A percentile compares a stretch with the other conserved stretches of the same genome.
These are phyloP conservation scores for Austroboletus niveus DNA, from an alignment of 1,284 basidiomycete species.

Conservation along the genomic window DNA sequence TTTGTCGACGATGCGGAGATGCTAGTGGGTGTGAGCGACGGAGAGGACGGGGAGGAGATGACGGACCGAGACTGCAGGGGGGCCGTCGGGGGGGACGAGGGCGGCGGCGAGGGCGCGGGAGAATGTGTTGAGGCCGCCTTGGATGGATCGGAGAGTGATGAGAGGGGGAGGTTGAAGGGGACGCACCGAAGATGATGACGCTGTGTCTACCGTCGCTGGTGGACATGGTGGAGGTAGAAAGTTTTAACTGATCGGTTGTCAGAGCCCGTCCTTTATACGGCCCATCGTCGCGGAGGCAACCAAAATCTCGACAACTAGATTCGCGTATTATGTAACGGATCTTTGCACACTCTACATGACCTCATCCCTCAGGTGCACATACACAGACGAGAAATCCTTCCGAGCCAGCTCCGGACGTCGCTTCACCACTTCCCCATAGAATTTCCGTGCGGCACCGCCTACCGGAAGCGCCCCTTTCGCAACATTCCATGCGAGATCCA, in stretches of 20 bases:
- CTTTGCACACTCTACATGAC: background rate
- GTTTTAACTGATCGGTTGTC: slow-evolving; percentile 23
- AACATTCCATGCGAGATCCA: slow-evolving; percentile 71
- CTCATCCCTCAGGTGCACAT: slow-evolving; percentile 52
- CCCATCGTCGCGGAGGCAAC: slow-evolving; percentile 33
- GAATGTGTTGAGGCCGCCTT: slow-evolving; percentile 77
- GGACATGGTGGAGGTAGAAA: slow-evolving; percentile 20
- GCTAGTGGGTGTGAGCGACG: slow-evolving; percentile 37
- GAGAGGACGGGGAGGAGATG: slow-evolving; percentile 4
- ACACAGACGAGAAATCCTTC: slow-evolving; percentile 82
- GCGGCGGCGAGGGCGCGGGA: slow-evolving; percentile 63
- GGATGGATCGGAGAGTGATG: slow-evolving; percentile 5
- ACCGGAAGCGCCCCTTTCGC: slow-evolving; percentile 60
- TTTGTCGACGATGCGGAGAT: slow-evolving; percentile 81
- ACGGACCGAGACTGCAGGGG: slow-evolving; percentile 72
- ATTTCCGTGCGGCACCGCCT: slow-evolving; percentile 56
- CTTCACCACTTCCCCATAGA: slow-evolving; percentile 58
- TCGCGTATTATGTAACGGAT: slow-evolving; percentile 19
- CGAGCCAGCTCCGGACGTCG: slow-evolving; percentile 55
- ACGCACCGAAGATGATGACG: slow-evolving; percentile 79
- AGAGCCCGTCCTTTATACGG: slow-evolving; percentile 24
- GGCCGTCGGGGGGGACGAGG: slow-evolving; percentile 62
- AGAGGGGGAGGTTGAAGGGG: background rate
- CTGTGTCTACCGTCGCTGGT: slow-evolving; percentile 49
- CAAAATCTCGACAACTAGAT: slow-evolving; percentile 20